A percentile compares a stretch with the other conserved stretches of the same genome.
Conservation (phyloP, 257 asterid genomes). For the Mitragyna speciosa region DNA sequence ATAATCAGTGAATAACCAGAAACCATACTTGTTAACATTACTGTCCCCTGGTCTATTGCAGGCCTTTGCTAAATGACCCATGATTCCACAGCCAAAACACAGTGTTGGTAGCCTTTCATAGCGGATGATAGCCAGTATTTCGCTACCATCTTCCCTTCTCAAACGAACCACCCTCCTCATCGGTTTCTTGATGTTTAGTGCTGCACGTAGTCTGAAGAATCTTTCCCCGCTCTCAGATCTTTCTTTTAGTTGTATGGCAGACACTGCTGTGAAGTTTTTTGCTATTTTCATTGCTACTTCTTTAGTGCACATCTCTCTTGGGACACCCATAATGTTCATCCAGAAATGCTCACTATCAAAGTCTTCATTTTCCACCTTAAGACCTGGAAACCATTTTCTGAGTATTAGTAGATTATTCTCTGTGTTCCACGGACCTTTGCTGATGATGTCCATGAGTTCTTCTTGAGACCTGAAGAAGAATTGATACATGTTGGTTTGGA, state of each 20-base stretch:
- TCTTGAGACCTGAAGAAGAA: background rate
- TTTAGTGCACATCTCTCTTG: background rate
- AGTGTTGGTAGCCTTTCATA: background rate
- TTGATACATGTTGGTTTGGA: background rate
- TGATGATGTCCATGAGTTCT: too few relatives aligned
- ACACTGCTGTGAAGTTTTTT: too few relatives aligned
- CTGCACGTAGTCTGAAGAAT: background rate
- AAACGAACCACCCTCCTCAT: background rate
- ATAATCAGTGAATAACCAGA: background rate
- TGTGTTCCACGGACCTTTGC: background rate
- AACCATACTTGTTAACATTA: background rate
- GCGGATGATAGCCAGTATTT: background rate
- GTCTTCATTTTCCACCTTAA: too few relatives aligned
- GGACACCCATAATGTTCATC: too few relatives aligned
- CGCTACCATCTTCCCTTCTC: background rate
- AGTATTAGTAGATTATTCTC: too few relatives aligned
- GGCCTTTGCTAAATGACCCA: background rate
- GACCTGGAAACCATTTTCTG: rapidly evolving
- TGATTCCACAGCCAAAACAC: background rate
- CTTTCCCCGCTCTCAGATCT: background rate
- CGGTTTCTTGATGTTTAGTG: background rate
- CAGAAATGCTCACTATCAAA: background rate
- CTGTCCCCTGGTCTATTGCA: background rate
- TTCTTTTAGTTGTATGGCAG: background rate
- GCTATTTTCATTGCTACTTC: background rate